Conservation (phyloP, 2,329 filamentous ascomycete genomes). For the Aspergillus brasiliensis region DNA sequence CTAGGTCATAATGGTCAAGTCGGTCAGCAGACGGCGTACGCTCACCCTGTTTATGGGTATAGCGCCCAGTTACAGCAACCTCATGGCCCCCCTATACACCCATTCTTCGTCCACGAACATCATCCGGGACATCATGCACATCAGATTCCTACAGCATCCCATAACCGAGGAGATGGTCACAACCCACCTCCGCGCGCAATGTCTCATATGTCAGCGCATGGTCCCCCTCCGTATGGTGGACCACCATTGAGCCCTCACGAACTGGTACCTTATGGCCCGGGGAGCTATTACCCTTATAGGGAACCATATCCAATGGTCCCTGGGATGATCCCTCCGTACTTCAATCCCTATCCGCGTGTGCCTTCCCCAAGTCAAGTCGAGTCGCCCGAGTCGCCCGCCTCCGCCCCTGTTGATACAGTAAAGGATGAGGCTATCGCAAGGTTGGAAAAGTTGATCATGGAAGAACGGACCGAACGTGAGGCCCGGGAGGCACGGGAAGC, state of each 20-base stretch:
- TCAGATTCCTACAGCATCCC: slow-evolving; percentile 22
- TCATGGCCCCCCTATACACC: slow-evolving; percentile 29
- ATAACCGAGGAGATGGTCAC: slow-evolving; percentile 33
- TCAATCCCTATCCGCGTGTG: slow-evolving; percentile 38
- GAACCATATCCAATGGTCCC: slow-evolving; percentile 38
- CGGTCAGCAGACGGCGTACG: slow-evolving; percentile 29
- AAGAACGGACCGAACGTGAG: slow-evolving; percentile 47
- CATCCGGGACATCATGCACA: slow-evolving; percentile 31
- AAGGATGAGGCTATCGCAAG: slow-evolving; percentile 62
- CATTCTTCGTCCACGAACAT: slow-evolving; percentile 33
- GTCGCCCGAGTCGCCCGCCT: slow-evolving; percentile 28
- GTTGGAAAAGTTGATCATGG: slow-evolving; percentile 59
- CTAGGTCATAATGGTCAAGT: slow-evolving; percentile 29
- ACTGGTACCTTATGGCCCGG: slow-evolving; percentile 40
- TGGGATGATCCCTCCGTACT: slow-evolving; percentile 41
- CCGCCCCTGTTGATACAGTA: slow-evolving; percentile 52
- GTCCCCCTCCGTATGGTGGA: slow-evolving; percentile 32
- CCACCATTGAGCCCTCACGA: slow-evolving; percentile 39
- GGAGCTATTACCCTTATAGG: slow-evolving; percentile 38
- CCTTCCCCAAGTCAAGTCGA: slow-evolving; percentile 37
- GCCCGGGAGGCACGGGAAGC: slow-evolving; percentile 42
- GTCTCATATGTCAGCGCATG: slow-evolving; percentile 29
- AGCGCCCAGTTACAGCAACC: slow-evolving; percentile 30
- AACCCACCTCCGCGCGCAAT: slow-evolving; percentile 35
- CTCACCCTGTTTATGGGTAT: slow-evolving; percentile 32